Conservation (phyloP, 352 stramenopile species). For the Paralagenidium karlingii region DNA sequence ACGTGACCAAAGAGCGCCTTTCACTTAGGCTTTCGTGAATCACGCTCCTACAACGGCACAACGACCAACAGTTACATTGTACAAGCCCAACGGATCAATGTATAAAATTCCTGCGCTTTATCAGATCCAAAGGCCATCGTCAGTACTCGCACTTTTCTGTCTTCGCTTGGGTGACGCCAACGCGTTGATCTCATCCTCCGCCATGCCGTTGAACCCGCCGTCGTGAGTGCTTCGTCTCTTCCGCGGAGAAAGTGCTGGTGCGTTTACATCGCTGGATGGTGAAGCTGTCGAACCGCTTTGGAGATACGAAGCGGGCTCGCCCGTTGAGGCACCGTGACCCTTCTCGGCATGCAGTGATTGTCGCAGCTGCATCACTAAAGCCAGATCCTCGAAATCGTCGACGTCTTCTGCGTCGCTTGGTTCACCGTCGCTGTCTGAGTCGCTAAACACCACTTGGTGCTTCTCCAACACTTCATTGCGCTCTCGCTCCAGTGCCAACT, state of each 20-base stretch:
- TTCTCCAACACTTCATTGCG: slow-evolving; percentile 15
- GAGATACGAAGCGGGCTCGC: background rate
- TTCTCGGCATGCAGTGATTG: slow-evolving; percentile 21
- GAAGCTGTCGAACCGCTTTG: background rate
- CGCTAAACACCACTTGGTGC: slow-evolving; percentile 9
- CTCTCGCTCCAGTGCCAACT: slow-evolving; percentile 33
- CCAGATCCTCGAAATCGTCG: slow-evolving; percentile 15
- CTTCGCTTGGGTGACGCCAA: background rate
- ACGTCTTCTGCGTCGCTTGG: slow-evolving; percentile 9
- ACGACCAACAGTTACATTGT: too few species aligned
- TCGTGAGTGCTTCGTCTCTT: too few species aligned
- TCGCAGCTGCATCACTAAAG: slow-evolving; percentile 18
- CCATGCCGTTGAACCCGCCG: background rate
- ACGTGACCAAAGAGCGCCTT: too few species aligned
- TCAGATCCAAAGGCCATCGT: too few species aligned
- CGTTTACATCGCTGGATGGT: too few species aligned
- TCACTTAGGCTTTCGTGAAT: too few species aligned
- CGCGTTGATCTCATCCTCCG: background rate
- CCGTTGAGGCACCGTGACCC: too few species aligned
- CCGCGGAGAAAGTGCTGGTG: too few species aligned
- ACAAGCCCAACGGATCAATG: too few species aligned
- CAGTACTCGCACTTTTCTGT: background rate
- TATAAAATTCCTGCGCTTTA: too few species aligned
- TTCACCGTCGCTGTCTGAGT: background rate
- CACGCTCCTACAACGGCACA: too few species aligned